phyloP scores from a whole-genome alignment of 208 protist species.

The Plasmodiophora brassicae region DNA sequence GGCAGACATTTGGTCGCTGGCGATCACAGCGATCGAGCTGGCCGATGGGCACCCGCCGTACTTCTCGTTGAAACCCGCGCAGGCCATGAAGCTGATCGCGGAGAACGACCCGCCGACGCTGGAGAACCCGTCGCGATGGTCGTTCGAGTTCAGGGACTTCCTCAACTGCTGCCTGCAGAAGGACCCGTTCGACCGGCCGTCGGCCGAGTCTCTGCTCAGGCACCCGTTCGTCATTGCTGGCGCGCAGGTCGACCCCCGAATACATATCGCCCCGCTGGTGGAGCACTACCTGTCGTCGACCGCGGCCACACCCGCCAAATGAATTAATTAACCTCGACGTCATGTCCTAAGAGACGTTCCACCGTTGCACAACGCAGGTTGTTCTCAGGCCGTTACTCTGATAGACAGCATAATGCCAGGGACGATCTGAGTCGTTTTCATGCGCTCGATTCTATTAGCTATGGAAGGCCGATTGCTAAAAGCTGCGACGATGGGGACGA shows the following conservation, averaged over 20 bases:
- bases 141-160: slow-evolving; percentile 33
- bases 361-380: too few species aligned
- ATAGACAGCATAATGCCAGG: too few species aligned
- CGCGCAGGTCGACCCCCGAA: not conserved
- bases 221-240: slow-evolving; percentile 35
- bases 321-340: too few species aligned
- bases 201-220: not conserved
- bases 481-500: too few species aligned
- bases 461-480: too few species aligned
- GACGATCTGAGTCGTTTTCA: too few species aligned
- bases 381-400: too few species aligned
- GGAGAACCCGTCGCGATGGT: slow-evolving; percentile 11
- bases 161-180: slow-evolving; percentile 35
- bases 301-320: too few species aligned
- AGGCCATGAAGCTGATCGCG: slow-evolving; percentile 44
- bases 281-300: not conserved
- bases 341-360: too few species aligned
- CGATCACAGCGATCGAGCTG: slow-evolving; percentile 55
- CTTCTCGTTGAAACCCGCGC: slow-evolving; percentile 31
- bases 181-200: not conserved
- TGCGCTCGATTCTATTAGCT: too few species aligned
- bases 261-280: not conserved
- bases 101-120: slow-evolving; percentile 26
- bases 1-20: slow-evolving; percentile 55
- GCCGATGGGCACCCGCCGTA: slow-evolving; percentile 47